phyloP scores from a whole-genome alignment of 257 asterid genomes.

The Plantago ovata region DNA sequence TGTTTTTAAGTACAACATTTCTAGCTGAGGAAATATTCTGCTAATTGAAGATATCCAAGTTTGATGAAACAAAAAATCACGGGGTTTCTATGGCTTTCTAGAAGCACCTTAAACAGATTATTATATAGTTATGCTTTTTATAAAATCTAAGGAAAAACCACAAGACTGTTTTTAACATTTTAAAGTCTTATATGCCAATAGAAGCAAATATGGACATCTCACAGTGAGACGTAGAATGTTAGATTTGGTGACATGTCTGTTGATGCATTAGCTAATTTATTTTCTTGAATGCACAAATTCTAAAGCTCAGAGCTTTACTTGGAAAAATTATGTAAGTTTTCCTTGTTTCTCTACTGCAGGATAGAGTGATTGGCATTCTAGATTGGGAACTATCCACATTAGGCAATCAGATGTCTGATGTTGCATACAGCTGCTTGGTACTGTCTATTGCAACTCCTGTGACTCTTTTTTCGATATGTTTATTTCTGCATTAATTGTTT shows the following conservation, averaged over 20 bases:
- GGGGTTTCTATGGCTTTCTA: too few species aligned
- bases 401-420: constrained; percentile 96
- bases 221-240: too few species aligned
- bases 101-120: background rate
- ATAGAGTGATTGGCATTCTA: constrained; percentile 86
- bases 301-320: constrained; percentile 4
- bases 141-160: too few species aligned
- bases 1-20: too few species aligned
- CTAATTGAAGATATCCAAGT: too few species aligned
- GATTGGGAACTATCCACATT: constrained; percentile 97
- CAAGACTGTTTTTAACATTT: too few species aligned
- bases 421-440: constrained; percentile 95
- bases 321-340: background rate
- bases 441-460: constrained; percentile 22
- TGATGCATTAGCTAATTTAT: too few species aligned
- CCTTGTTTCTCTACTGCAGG: constrained; percentile 47
- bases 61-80: too few species aligned
- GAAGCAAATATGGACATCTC: too few species aligned
- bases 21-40: too few species aligned
- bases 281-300: background rate
- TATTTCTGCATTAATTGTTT: background rate
- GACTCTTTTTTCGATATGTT: constrained; percentile 1
- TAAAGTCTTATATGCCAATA: too few species aligned
- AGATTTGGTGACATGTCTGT: too few species aligned
- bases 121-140: background rate